Evolutionary conservation across 1,284 basidiomycete genomes (phyloP).

Genomic region (Leccinum pallidistipes): DNA sequence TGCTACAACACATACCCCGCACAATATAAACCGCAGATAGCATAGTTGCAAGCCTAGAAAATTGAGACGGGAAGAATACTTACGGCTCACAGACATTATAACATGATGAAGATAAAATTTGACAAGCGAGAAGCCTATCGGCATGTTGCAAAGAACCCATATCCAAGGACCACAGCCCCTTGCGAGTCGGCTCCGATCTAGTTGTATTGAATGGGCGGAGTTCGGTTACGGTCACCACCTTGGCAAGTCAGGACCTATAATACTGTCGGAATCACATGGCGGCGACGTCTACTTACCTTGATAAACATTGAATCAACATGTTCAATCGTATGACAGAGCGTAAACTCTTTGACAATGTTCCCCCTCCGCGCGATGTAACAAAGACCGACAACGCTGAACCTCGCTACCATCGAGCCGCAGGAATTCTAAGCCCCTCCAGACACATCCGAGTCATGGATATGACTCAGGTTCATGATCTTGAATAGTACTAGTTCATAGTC

Average conservation of each 20-base stretch:
- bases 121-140: conserved; percentile 10
- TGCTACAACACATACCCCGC: conserved; percentile 5
- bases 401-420: too few species aligned
- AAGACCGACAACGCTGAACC: too few species aligned
- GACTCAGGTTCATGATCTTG: too few species aligned
- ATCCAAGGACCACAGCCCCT: background rate
- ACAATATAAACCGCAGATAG: conserved; percentile 6
- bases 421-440: too few species aligned
- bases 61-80: background rate
- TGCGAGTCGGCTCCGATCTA: background rate
- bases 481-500: too few species aligned
- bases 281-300: too few species aligned
- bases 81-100: conserved; percentile 5
- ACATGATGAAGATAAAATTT: conserved; percentile 4
- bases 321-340: too few species aligned
- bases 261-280: too few species aligned
- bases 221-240: background rate
- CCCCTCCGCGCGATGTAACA: too few species aligned
- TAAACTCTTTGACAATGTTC: too few species aligned
- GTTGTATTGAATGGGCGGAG: background rate
- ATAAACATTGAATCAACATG: too few species aligned
- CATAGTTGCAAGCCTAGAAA: background rate
- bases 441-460: too few species aligned
- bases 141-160: conserved; percentile 6
- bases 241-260: background rate